Evolutionary conservation across 2,329 filamentous ascomycete species (phyloP), one percentile per base, ranked within the genome.

Genomic region (Drechslerella coelobrocha): DNA sequence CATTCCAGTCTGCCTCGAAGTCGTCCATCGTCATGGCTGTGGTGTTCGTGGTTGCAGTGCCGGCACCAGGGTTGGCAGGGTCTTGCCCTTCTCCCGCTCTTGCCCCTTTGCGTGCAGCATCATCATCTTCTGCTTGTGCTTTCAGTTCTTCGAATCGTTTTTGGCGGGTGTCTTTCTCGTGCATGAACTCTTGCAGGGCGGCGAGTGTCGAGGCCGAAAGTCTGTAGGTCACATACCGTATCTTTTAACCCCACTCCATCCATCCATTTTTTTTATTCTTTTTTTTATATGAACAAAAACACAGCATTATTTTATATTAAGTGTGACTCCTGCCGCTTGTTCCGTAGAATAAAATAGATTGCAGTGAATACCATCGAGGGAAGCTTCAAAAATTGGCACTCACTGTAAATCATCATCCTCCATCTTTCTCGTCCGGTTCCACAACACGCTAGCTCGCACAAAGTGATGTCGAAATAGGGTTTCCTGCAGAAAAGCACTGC

Each of bases 1-100:
- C 85, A 76, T 92, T 90, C 90, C 90, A 94, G 78, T 93, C 88
- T 79, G 93, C 90, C 0, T 83, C 82, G 75, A 93, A 94, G 0
- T 84, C 81, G 27, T 89, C 85, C 85, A 93, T 93, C 41, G 80
- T 83, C 31, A 85, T 73, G 34, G 73, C 72, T 41, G 75, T 59
- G 26, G 68, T 71, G 3, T 2, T n/a, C n/a, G n/a, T n/a, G n/a
- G n/a, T n/a, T n/a, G n/a, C n/a, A n/a, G n/a, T n/a, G n/a, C n/a
- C n/a, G n/a, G n/a, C n/a, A n/a, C n/a, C n/a, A n/a, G n/a, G n/a
- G n/a, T n/a, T n/a, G n/a, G n/a, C n/a, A n/a, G n/a, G n/a, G n/a
- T n/a, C n/a, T n/a, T n/a, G n/a, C n/a, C n/a, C n/a, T 19, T 39
- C 27, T 24, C 17, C 23, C n/a, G 43, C 23, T 23, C 48, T 17